A percentile compares a stretch with the other conserved stretches of the same genome.
Conservation (phyloP, 176 grass and related monocot genomes). For the Dendrocalamus sinicus region DNA sequence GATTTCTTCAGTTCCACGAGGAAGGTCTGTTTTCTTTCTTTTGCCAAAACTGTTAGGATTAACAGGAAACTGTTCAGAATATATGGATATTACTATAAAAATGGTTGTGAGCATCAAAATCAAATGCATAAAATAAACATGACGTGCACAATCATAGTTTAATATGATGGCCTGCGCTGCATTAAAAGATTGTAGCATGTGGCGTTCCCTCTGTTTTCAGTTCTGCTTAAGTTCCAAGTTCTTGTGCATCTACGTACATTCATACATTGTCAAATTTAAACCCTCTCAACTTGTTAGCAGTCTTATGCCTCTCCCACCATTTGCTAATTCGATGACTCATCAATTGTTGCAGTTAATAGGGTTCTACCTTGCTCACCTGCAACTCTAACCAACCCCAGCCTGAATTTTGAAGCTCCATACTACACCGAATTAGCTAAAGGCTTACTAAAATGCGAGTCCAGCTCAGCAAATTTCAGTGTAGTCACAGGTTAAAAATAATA, state of each 20-base stretch:
- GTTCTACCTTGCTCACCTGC: background rate
- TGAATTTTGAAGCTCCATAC: background rate
- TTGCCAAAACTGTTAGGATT: slow-evolving; percentile 59
- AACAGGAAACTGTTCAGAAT: slow-evolving; percentile 45
- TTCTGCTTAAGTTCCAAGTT: slow-evolving; percentile 27
- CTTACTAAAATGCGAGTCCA: background rate
- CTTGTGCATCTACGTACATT: background rate
- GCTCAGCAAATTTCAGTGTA: background rate
- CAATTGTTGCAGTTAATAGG: background rate
- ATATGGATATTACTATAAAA: slow-evolving; percentile 9
- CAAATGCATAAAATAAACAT: slow-evolving; percentile 2
- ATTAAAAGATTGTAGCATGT: background rate
- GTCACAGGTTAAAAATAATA: background rate
- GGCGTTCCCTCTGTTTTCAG: background rate
- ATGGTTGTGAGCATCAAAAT: background rate
- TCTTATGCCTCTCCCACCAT: background rate
- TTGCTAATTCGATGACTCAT: background rate
- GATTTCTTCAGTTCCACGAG: slow-evolving; percentile 50
- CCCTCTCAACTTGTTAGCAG: background rate
- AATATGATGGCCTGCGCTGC: background rate
- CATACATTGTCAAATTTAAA: background rate
- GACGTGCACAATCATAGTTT: background rate
- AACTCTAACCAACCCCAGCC: background rate
- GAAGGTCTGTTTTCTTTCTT: slow-evolving; percentile 74
- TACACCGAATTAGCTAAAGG: background rate